These are phyloP conservation scores for Malania oleifera DNA, from an alignment of 164 flowering plant species.

Conservation along the genomic window DNA sequence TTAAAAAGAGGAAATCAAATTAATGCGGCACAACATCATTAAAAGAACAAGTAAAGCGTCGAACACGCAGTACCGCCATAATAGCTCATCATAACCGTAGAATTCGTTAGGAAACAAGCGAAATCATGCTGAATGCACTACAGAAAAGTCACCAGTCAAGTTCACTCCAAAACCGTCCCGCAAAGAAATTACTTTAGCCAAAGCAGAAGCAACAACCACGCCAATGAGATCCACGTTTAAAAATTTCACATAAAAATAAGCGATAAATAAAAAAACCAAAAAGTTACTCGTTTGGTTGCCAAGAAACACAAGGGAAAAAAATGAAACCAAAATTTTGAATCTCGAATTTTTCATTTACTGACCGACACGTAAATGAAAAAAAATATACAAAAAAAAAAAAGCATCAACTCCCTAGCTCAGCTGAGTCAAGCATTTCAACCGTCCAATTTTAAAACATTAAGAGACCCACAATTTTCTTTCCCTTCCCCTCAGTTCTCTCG, in stretches of 20 bases:
- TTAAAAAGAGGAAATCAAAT: not conserved
- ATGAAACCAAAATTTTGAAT: not conserved
- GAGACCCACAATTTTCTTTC: not conserved
- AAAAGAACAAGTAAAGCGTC: not conserved
- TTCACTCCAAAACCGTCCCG: not conserved
- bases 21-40: not conserved
- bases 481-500: not conserved
- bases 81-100: slow-evolving; percentile 12
- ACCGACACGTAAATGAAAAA: not conserved
- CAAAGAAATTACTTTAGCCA: not conserved
- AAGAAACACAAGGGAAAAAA: not conserved
- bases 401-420: no score
- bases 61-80: slow-evolving; percentile 5
- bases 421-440: no score
- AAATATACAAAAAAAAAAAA: no score
- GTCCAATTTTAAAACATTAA: no score
- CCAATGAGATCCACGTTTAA: slow-evolving; percentile 1
- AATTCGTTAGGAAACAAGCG: slow-evolving; percentile 7
- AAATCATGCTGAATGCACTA: slow-evolving; percentile 13
- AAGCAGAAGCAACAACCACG: slow-evolving; percentile 8
- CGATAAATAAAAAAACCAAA: not conserved
- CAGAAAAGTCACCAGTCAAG: slow-evolving; percentile 4
- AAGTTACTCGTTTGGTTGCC: not conserved
- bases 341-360: not conserved
- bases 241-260: not conserved